Percentiles rank a stretch among this genome's conserved stretches.
Conservation (phyloP, 2,329 filamentous ascomycete genomes). For the Hirsutella thompsonii region DNA sequence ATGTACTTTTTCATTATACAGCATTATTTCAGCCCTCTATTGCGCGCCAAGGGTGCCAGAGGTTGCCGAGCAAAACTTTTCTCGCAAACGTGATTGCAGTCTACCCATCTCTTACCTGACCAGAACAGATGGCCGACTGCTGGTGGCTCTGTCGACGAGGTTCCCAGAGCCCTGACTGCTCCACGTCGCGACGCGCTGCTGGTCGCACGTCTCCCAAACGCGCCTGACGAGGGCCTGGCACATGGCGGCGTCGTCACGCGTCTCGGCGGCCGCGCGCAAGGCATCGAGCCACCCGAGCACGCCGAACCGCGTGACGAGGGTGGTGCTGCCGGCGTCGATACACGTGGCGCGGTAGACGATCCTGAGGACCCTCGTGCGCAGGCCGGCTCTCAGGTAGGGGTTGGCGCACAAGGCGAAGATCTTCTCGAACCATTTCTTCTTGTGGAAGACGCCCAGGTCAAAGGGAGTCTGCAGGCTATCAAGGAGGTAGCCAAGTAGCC, state of each 20-base stretch:
- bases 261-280: constrained; percentile 32
- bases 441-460: constrained; percentile 50
- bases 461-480: constrained; percentile 46
- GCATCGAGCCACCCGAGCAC: constrained; percentile 62
- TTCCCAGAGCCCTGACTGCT: constrained; percentile 36
- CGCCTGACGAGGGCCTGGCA: constrained; percentile 41
- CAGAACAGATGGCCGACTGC: background rate
- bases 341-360: constrained; percentile 56
- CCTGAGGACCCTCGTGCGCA: constrained; percentile 45
- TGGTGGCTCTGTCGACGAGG: constrained; percentile 4
- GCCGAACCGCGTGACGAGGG: constrained; percentile 66
- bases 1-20: constrained; percentile 1
- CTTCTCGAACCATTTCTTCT: constrained; percentile 59
- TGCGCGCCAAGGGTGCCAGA: too few relatives aligned
- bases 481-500: constrained; percentile 61
- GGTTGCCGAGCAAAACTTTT: too few relatives aligned
- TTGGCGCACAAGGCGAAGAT: constrained; percentile 57
- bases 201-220: constrained; percentile 54
- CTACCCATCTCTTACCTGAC: too few relatives aligned
- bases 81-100: too few relatives aligned
- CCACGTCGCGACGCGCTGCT: constrained; percentile 53
- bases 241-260: constrained; percentile 30
- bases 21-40: background rate
- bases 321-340: constrained; percentile 62
- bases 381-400: constrained; percentile 44